phyloP scores from a whole-genome alignment of 2,329 filamentous ascomycete species.

The Ascochyta rabiei region DNA sequence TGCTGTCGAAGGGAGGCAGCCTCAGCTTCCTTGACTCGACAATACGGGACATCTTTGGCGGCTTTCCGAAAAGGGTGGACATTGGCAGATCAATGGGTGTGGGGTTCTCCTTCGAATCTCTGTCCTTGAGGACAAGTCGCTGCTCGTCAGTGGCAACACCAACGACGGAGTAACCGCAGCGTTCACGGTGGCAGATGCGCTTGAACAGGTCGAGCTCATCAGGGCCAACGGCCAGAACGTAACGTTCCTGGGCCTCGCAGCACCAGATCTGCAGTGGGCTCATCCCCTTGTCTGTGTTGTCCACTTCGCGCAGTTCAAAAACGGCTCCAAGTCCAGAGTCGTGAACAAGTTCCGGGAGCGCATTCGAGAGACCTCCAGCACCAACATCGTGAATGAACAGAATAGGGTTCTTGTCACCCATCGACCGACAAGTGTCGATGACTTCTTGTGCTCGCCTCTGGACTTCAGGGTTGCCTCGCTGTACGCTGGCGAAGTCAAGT shows the following conservation, averaged over 20 bases:
- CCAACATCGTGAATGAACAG: slow-evolving; percentile 98
- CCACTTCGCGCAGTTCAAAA: slow-evolving; percentile 93
- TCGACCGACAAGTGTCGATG: slow-evolving; percentile 88
- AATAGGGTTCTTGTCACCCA: slow-evolving; percentile 86
- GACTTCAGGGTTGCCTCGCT: slow-evolving; percentile 95
- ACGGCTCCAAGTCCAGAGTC: slow-evolving; percentile 89
- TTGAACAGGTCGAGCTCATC: slow-evolving; percentile 76
- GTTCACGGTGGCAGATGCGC: slow-evolving; percentile 76
- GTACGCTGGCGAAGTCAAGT: slow-evolving; percentile 95
- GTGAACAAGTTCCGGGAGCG: slow-evolving; percentile 86
- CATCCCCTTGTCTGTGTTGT: slow-evolving; percentile 89
- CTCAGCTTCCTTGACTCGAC: slow-evolving; percentile 72
- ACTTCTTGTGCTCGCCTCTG: slow-evolving; percentile 96
- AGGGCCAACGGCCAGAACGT: slow-evolving; percentile 85
- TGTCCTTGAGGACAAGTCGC: slow-evolving; percentile 79
- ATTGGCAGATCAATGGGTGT: slow-evolving; percentile 88
- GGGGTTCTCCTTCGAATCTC: slow-evolving; percentile 75
- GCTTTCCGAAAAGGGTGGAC: slow-evolving; percentile 85
- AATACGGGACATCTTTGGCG: slow-evolving; percentile 77
- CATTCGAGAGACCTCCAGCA: slow-evolving; percentile 84
- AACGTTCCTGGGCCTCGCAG: slow-evolving; percentile 94
- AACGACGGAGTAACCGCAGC: slow-evolving; percentile 91
- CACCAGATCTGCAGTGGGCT: slow-evolving; percentile 98
- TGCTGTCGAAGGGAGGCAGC: slow-evolving; percentile 76
- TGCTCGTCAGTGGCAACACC: slow-evolving; percentile 76